Conservation (phyloP, 495 filamentous ascomycete species). For the Lichenothelia convexa region DNA sequence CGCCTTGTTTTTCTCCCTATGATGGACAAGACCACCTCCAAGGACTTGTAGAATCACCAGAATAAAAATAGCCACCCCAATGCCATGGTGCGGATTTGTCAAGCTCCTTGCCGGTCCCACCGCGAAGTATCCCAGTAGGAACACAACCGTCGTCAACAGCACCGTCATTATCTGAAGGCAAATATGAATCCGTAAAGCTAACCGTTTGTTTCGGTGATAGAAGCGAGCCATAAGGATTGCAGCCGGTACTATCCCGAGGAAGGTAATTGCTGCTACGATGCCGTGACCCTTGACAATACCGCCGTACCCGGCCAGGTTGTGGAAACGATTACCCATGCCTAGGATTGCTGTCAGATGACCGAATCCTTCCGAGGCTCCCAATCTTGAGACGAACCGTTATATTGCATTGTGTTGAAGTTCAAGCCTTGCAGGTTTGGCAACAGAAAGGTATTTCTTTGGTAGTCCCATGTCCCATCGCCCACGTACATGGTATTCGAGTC, state of each 20-base stretch:
- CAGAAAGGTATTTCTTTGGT: conserved; percentile 64
- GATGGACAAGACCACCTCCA: conserved; percentile 54
- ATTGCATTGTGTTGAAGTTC: conserved; percentile 87
- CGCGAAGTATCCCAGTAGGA: conserved; percentile 62
- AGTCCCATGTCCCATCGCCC: conserved; percentile 87
- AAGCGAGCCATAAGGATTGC: conserved; percentile 68
- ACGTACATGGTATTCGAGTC: conserved; percentile 66
- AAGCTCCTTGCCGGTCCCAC: conserved; percentile 59
- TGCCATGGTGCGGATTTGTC: conserved; percentile 81
- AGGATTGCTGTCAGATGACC: conserved; percentile 7
- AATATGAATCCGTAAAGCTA: conserved; percentile 60
- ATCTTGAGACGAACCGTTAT: conserved; percentile 52
- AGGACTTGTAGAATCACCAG: conserved; percentile 64
- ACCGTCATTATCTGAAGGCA: conserved; percentile 75
- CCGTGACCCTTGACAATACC: conserved; percentile 66
- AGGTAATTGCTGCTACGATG: conserved; percentile 70
- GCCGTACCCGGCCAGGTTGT: conserved; percentile 56
- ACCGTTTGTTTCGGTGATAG: conserved; percentile 41
- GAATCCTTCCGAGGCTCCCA: not conserved
- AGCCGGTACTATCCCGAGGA: conserved; percentile 63
- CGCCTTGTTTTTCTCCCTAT: conserved; percentile 40
- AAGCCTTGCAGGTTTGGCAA: conserved; percentile 71
- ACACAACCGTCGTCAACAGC: conserved; percentile 48
- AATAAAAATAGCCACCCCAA: conserved; percentile 78
- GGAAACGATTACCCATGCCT: conserved; percentile 90